Evolutionary conservation across 768 basidiomycete genomes (phyloP).

Genomic region (Rhodotorula diobovata): DNA sequence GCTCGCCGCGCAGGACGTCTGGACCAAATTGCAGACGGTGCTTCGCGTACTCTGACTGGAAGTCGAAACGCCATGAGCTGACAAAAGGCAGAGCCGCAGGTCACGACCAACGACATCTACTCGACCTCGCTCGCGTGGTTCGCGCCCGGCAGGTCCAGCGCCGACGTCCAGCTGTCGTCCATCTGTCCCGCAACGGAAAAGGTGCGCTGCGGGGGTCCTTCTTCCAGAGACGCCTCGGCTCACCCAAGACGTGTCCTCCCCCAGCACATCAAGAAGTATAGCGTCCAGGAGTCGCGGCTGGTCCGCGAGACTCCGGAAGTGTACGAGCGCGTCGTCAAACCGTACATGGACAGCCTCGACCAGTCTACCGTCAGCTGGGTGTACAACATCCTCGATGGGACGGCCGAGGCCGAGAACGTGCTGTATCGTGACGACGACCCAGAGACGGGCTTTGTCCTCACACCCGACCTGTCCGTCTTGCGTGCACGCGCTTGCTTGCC

Average conservation of each 20-base stretch:
- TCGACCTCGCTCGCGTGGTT: slow-evolving; percentile 53
- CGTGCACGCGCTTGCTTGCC: neutral
- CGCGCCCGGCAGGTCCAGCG: slow-evolving; percentile 63
- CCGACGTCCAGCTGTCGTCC: slow-evolving; percentile 76
- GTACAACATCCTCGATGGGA: slow-evolving; percentile 70
- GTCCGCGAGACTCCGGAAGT: slow-evolving; percentile 77
- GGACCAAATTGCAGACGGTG: slow-evolving; percentile 51
- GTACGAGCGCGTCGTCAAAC: slow-evolving; percentile 65
- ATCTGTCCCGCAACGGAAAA: slow-evolving; percentile 80
- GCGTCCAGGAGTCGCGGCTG: slow-evolving; percentile 64
- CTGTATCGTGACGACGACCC: slow-evolving; percentile 58
- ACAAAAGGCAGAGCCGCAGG: neutral
- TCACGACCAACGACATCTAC: slow-evolving; percentile 38
- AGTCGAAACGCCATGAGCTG: no score
- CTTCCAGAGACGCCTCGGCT: neutral
- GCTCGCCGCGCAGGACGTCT: slow-evolving; percentile 46
- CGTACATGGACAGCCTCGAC: slow-evolving; percentile 74
- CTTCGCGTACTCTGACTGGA: slow-evolving; percentile 62
- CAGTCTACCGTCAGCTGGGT: slow-evolving; percentile 81
- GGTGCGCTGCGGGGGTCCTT: slow-evolving; percentile 6
- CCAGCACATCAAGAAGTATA: slow-evolving; percentile 78
- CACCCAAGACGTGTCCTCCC: neutral
- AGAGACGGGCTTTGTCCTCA: slow-evolving; percentile 63
- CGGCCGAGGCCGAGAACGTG: slow-evolving; percentile 68
- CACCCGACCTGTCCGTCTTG: slow-evolving; percentile 66